Evolutionary conservation across 108 stramenopile genomes (phyloP), one percentile per base, ranked within the genome.

Genomic region (Fistulifera pelliculosa): DNA sequence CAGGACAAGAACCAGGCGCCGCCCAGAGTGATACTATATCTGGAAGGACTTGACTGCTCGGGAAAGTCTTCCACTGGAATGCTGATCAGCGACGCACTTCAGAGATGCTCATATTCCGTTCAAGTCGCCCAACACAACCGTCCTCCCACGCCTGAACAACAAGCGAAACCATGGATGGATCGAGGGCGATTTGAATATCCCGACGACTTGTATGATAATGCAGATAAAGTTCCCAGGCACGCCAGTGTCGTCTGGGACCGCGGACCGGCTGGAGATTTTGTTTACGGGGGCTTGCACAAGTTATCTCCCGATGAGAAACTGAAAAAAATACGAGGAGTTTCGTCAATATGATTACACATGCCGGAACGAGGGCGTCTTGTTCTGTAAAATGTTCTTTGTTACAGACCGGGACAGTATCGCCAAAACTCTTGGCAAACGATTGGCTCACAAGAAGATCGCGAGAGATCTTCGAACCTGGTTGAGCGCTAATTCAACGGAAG

Each of bases 391-490:
- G 3, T 57, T 87, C 27, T 87, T 87, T 58, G 74, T 87, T 0
- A 74, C 85, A 0, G 77, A 82, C 60, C 62, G 79, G 7, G 85
- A 87, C 61, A 54, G 61, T 35, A 77, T 87, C 49, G 81, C 85
- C 0, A 61, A 63, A 17, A 83, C 81, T 12, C 66, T 87, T 19
- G 85, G 85, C 1, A 87, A 86, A 52, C 65, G 84, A 7, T 45
- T 87, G 23, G 85, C 85, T 3, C 85, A 87, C 49, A 87, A 87
- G 58, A 69, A 81, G 50, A 83, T 87, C 61, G 79, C 74, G 6
- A 68, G 45, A 49, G 85, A 87, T 51, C 54, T 87, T 15, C 52
- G 57, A 13, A 74, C 71, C 2, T 87, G 85, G 85, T 38, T 83
- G 7, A 68, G 73, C 21, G 77, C 77, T 12, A 76, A 75, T 28